Conservation (phyloP, 1,284 basidiomycete genomes). For the Apiotrichum gamsii region DNA sequence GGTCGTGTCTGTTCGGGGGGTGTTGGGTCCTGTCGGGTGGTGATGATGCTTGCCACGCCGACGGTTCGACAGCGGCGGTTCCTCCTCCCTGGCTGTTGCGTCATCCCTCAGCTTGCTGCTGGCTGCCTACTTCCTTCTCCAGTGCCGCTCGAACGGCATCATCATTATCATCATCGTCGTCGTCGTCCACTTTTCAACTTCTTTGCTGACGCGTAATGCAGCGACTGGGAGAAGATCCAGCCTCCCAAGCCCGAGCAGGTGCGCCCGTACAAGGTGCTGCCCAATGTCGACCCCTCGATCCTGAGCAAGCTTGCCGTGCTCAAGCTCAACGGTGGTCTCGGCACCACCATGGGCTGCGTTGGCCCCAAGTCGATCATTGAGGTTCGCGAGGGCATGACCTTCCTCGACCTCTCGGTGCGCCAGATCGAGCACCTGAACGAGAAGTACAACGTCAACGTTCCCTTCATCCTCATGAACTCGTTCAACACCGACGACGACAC, state of each 20-base stretch:
- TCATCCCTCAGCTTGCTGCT: no score
- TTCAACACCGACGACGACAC: conserved; percentile 99
- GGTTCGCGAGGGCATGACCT: conserved; percentile 97
- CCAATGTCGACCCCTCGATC: conserved; percentile 59
- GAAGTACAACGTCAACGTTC: conserved; percentile 67
- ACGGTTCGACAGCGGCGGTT: no score
- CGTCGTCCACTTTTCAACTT: no score
- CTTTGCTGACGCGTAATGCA: conserved; percentile 48
- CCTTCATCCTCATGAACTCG: conserved; percentile 98
- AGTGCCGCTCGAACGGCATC: no score
- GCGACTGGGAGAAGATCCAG: conserved; percentile 96
- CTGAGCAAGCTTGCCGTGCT: conserved; percentile 95
- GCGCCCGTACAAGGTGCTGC: conserved; percentile 74
- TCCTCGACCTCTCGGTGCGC: conserved; percentile 92
- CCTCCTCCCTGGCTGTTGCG: no score
- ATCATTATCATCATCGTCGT: no score
- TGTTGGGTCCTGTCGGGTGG: no score
- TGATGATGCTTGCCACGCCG: no score
- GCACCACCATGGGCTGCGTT: conserved; percentile 53
- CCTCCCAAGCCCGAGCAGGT: conserved; percentile 91
- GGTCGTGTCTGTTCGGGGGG: no score
- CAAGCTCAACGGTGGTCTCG: conserved; percentile 99
- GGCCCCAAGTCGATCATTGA: conserved; percentile 76
- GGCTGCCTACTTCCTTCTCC: no score
- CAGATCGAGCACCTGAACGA: conserved; percentile 82